Percentiles rank a stretch among this genome's conserved stretches.
These are phyloP conservation scores for Botryotinia narcissicola DNA, from an alignment of 2,329 filamentous ascomycete species.

Conservation along the genomic window DNA sequence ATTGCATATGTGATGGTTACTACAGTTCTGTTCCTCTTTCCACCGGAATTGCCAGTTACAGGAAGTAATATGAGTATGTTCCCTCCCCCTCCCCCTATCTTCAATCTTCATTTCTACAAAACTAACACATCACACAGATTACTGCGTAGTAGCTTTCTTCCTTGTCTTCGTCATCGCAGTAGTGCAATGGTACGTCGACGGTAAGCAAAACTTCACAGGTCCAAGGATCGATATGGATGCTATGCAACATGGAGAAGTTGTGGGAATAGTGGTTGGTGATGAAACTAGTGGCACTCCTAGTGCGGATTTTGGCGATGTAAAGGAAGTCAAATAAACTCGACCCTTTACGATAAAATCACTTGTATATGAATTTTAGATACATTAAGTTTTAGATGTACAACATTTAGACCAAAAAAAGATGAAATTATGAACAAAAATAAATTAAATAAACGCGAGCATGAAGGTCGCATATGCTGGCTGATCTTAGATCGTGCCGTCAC, in stretches of 20 bases:
- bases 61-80: conserved; percentile 57
- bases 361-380: neutral
- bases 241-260: conserved; percentile 34
- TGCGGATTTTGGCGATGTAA: neutral
- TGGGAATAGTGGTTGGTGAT: conserved; percentile 21
- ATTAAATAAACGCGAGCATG: neutral
- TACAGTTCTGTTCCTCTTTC: conserved; percentile 63
- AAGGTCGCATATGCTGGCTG: neutral
- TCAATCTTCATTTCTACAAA: neutral
- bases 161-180: conserved; percentile 42
- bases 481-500: neutral
- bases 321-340: neutral
- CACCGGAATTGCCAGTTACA: conserved; percentile 55
- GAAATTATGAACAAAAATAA: neutral
- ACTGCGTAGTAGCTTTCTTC: conserved; percentile 43
- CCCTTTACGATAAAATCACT: neutral
- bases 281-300: neutral
- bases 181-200: conserved; percentile 59
- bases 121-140: conserved; percentile 22
- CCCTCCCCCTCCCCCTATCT: too few species aligned
- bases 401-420: neutral
- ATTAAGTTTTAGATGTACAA: neutral
- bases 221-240: conserved; percentile 44
- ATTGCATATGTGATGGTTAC: conserved; percentile 57
- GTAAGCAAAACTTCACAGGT: conserved; percentile 55